A percentile compares a stretch with the other conserved stretches of the same genome.
Conservation (phyloP, 495 filamentous ascomycete species). For the Xylaria venustula region DNA sequence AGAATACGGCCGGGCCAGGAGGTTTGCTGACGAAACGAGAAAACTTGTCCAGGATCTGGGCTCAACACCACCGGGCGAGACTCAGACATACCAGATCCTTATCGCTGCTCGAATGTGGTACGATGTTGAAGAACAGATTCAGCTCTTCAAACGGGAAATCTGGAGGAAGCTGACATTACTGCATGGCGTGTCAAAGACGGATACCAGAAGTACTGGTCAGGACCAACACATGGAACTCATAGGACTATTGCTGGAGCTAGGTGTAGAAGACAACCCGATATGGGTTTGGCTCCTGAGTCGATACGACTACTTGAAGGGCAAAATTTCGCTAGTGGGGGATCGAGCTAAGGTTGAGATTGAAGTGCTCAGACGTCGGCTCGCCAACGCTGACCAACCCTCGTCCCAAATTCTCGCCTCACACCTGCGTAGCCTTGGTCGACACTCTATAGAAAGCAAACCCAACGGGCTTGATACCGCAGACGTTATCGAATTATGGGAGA, state of each 20-base stretch:
- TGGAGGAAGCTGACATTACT: constrained; percentile 74
- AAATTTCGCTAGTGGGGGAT: constrained; percentile 74
- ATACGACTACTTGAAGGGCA: constrained; percentile 82
- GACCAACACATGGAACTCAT: constrained; percentile 92
- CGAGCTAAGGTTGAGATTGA: constrained; percentile 88
- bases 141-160: constrained; percentile 80
- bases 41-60: constrained; percentile 55
- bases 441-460: constrained; percentile 53
- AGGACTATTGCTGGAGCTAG: constrained; percentile 80
- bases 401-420: constrained; percentile 66
- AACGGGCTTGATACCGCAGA: constrained; percentile 68
- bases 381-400: constrained; percentile 67
- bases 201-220: constrained; percentile 44
- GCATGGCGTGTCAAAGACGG: constrained; percentile 44
- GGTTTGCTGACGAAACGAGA: constrained; percentile 70
- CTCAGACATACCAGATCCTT: constrained; percentile 78
- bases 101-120: constrained; percentile 93
- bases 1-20: constrained; percentile 75
- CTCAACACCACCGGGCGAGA: constrained; percentile 56
- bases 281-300: constrained; percentile 91
- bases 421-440: constrained; percentile 66
- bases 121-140: constrained; percentile 81
- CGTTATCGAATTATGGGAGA: constrained; percentile 87
- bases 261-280: constrained; percentile 92
- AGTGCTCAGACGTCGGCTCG: constrained; percentile 77